Base-by-base conservation (phyloP, 202 grass and related monocot species). In the Dendrocalamus latiflorus region DNA sequence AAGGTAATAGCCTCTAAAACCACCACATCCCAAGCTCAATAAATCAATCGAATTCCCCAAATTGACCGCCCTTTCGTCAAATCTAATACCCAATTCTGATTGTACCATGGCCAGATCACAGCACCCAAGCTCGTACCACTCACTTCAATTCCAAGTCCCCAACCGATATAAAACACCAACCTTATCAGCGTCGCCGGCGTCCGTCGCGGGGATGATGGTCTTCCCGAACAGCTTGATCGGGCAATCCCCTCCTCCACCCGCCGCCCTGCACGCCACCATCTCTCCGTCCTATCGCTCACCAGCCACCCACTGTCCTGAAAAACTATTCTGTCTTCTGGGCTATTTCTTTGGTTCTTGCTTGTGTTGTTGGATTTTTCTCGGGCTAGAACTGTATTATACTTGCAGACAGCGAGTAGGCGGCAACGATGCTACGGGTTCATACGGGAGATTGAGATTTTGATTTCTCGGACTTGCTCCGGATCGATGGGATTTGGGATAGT, bases 171-270 rank as follows among this genome's bases (percentile, higher is more conserved):
- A 42, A 49, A 21, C 6, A 71, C 88, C 30, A 73, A 94, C 91
- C 91, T 92, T 90, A 20, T 81, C 73, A 53, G 39, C 80, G 7
- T 81, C 84, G 9, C 30, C 28, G 38, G 56, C 65, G 37, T 70
- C 86, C 30, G 77, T 84, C 84, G 91, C 75, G 30, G 88, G 88
- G 65, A 94, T 91, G 60, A 97, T n/a, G n/a, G n/a, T n/a, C n/a
- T n/a, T n/a, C n/a, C n/a, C n/a, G n/a, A n/a, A n/a, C n/a, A n/a
- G n/a, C 86, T 97, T 97, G 17, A 97, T 94, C 66, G 84, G 71
- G 84, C 89, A 57, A 50, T 93, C 84, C 8, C 78, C 67, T 28
- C 43, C 48, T 18, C 44, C 63, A 17, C 17, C 86, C 14, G 33
- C n/a, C n/a, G n/a, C 72, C 34, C 48, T 86, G 74, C 79, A 41